These are phyloP conservation scores for Globisporangium iwayamae DNA, from an alignment of 352 stramenopile genomes.

Conservation along the genomic window DNA sequence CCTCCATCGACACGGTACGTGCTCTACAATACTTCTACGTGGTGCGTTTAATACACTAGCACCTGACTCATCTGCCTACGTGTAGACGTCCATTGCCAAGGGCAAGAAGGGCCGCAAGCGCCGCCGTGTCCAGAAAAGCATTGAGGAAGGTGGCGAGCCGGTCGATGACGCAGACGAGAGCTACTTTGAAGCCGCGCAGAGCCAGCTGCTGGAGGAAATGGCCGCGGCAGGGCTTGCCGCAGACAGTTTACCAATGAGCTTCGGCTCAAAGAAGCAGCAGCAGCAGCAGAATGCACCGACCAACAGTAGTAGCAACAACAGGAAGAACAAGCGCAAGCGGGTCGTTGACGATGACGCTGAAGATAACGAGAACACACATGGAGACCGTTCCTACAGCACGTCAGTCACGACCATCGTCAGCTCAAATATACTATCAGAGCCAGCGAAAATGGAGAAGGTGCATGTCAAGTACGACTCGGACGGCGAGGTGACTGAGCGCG, in stretches of 20 bases:
- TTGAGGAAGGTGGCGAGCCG: neutral
- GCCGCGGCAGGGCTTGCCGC: conserved; percentile 39
- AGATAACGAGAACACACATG: neutral
- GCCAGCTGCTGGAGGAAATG: conserved; percentile 61
- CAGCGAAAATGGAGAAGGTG: conserved; percentile 36
- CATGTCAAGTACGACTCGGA: conserved; percentile 68
- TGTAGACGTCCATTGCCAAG: conserved; percentile 2
- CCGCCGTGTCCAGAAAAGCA: conserved; percentile 7
- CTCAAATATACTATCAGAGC: neutral
- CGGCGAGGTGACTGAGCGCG: conserved; percentile 43
- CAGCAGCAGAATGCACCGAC: conserved; percentile 2
- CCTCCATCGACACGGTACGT: conserved; percentile 17
- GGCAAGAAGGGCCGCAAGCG: conserved; percentile 29
- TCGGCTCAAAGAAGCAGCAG: conserved; percentile 27
- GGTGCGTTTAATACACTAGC: neutral
- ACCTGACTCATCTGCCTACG: neutral
- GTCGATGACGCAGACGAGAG: conserved; percentile 12
- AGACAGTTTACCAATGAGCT: conserved; percentile 52
- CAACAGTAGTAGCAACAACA: neutral
- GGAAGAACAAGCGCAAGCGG: conserved; percentile 4
- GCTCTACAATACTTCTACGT: too few relatives aligned
- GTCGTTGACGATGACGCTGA: neutral
- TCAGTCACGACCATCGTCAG: neutral
- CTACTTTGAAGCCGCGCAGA: conserved; percentile 52
- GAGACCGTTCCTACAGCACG: neutral